Base-by-base conservation (phyloP, 306 rosid species). In the Quercus gilva region DNA sequence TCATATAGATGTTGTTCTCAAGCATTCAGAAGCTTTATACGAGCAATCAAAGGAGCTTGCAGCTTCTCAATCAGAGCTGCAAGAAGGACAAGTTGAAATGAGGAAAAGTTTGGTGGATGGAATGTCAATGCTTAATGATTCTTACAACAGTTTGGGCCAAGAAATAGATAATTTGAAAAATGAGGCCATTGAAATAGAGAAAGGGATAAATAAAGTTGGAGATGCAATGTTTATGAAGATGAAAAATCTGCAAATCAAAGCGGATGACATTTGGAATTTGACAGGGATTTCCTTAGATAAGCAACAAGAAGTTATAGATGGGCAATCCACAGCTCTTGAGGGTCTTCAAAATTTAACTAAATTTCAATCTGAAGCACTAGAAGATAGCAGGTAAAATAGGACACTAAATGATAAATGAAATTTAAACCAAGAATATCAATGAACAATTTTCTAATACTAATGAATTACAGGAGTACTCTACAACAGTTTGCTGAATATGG, bases 261-360 rank as follows among this genome's bases (percentile, higher is more conserved):
- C 97, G n/a, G 95, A 91, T 69, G 95, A 90, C 69, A 91, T 94
- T 71, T 85, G 86, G n/a, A 83, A 85, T 78, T 71, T 91, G 85
- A 89, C 95, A 3, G 97, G 90, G 63, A 49, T 80, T 51, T 94
- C 98, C 1, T 85, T 92, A 59, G 90, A 89, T 76, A 94, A 94
- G 75, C 98, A 94, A 43, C 92, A 89, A 14, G 76, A 82, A 41
- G 94, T 92, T 77, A 78, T 92, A 65, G 86, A 90, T 37, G 97
- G 94, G 12, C 97, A 94, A 79, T 86, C 90, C 31, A 81, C 79
- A 5, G 95, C 97, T 3, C 88, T 94, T 23, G 56, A 87, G 71
- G 86, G 86, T 55, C 85, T 94, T 61, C 63, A 82, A 69, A 82
- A 88, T 21, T 78, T 92, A 71, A 86, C 86, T 5, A 87, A 90